Conservation (phyloP, 1,284 basidiomycete genomes). For the Rhodotorula sp. region DNA sequence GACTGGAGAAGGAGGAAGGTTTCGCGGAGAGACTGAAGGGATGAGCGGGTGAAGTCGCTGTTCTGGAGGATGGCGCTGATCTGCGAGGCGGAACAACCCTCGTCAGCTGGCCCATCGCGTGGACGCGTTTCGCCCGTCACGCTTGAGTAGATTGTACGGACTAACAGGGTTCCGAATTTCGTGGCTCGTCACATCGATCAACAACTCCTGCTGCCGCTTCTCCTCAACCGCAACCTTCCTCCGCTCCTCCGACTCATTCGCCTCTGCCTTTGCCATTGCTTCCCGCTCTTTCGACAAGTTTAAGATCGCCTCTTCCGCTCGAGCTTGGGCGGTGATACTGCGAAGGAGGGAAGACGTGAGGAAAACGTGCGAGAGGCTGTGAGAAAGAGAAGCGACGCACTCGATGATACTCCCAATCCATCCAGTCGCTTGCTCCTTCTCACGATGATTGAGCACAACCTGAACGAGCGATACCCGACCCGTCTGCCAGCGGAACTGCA, state of each 20-base stretch:
- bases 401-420: conserved; percentile 26
- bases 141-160: too few relatives aligned
- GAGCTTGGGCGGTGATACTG: conserved; percentile 12
- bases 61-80: conserved; percentile 25
- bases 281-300: conserved; percentile 27
- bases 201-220: conserved; percentile 30
- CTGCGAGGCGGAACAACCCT: neutral
- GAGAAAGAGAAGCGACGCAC: neutral
- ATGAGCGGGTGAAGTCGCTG: conserved; percentile 23
- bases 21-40: conserved; percentile 8
- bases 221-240: conserved; percentile 20
- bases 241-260: conserved; percentile 21
- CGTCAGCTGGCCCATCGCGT: too few relatives aligned
- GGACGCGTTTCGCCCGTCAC: too few relatives aligned
- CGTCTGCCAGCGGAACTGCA: conserved; percentile 16
- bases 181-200: conserved; percentile 36
- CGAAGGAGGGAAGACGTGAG: neutral
- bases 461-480: conserved; percentile 16
- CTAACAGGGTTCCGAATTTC: conserved; percentile 33
- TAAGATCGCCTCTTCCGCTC: conserved; percentile 22
- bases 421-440: neutral
- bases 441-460: conserved; percentile 3
- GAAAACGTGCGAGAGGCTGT: neutral
- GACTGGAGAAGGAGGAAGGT: conserved; percentile 1
- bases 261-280: conserved; percentile 16